These are phyloP conservation scores for Euryodendron excelsum DNA, from an alignment of 148 eudicot species.

Conservation along the genomic window DNA sequence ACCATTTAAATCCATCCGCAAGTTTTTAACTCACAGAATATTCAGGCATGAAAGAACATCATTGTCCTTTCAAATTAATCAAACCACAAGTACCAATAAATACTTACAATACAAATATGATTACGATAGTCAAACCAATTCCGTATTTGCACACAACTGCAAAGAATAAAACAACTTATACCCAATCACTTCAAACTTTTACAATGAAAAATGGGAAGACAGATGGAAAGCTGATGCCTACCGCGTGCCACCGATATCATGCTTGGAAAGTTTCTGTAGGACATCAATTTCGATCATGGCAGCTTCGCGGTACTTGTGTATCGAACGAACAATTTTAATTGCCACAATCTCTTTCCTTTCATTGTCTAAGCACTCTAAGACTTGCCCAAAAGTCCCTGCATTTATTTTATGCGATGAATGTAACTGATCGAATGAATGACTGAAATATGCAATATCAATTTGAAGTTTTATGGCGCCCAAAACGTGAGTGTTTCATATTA, in stretches of 20 bases:
- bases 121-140: constrained; percentile 99
- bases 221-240: constrained; percentile 22
- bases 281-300: constrained; percentile 64
- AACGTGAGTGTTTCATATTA: background rate
- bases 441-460: background rate
- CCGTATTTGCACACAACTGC: constrained; percentile 99
- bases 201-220: constrained; percentile 1
- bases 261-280: constrained; percentile 45
- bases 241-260: constrained; percentile 48
- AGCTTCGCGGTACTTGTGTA: constrained; percentile 57
- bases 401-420: background rate
- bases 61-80: constrained; percentile 26
- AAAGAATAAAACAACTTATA: constrained; percentile 53
- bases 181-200: constrained; percentile 33
- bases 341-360: constrained; percentile 57
- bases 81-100: constrained; percentile 32
- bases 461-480: background rate
- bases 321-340: constrained; percentile 53
- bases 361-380: constrained; percentile 54
- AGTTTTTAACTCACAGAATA: constrained; percentile 44
- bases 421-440: background rate
- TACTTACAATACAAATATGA: constrained; percentile 99
- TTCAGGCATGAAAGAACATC: constrained; percentile 23
- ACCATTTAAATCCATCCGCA: constrained; percentile 42
- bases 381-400: constrained; percentile 62